phyloP scores from a whole-genome alignment of 2,329 filamentous ascomycete species.

The Curvularia eragrostidis region DNA sequence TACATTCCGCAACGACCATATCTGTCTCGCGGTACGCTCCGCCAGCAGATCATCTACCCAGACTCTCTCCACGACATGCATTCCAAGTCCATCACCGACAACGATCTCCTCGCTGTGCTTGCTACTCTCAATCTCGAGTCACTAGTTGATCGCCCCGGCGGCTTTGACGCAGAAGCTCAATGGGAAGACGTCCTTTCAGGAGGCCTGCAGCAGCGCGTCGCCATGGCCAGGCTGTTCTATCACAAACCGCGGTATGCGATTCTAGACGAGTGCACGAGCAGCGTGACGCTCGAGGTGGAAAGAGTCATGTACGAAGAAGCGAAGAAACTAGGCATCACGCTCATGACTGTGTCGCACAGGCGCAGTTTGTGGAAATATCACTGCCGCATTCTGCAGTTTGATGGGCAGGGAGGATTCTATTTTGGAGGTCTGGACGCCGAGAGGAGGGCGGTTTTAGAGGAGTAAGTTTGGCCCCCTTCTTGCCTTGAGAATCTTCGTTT shows the following conservation, averaged over 20 bases:
- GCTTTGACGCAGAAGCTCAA: constrained; percentile 93
- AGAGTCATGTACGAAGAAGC: constrained; percentile 97
- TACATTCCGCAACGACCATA: constrained; percentile 98
- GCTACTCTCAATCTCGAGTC: constrained; percentile 81
- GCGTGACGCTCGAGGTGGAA: constrained; percentile 93
- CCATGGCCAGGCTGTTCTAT: constrained; percentile 95
- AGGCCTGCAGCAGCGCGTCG: constrained; percentile 92
- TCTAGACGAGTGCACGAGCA: constrained; percentile 93
- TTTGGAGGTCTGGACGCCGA: constrained; percentile 93
- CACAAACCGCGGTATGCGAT: constrained; percentile 93
- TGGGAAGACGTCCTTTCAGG: constrained; percentile 95
- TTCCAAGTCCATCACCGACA: constrained; percentile 80
- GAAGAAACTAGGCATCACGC: constrained; percentile 86
- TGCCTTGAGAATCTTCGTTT: not conserved
- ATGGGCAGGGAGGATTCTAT: constrained; percentile 88
- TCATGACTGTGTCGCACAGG: constrained; percentile 96
- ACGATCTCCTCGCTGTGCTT: constrained; percentile 78
- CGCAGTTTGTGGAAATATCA: constrained; percentile 97
- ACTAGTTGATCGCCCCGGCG: constrained; percentile 78
- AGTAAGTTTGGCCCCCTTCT: constrained; percentile 57
- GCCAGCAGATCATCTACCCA: constrained; percentile 96
- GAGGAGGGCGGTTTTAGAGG: constrained; percentile 81
- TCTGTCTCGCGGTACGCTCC: constrained; percentile 86
- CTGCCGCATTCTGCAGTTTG: constrained; percentile 91
- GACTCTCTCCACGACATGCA: constrained; percentile 89